Evolutionary conservation across 306 rosid species (phyloP).

Genomic region (Quercus suber): DNA sequence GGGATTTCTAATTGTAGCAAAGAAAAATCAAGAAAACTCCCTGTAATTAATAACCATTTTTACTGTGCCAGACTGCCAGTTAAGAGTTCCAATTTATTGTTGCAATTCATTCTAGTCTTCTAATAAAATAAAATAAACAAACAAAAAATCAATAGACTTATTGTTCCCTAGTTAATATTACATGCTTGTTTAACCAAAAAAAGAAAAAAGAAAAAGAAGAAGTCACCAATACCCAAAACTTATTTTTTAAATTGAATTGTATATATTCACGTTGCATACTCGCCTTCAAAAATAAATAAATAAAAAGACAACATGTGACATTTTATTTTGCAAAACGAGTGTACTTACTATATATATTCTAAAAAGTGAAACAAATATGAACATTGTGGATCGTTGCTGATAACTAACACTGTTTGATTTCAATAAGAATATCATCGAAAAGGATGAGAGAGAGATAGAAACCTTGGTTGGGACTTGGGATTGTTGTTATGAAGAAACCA

Average conservation of each 20-base stretch:
- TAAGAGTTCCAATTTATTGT: neutral
- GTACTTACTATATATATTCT: neutral
- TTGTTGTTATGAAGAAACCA: neutral
- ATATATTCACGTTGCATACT: neutral
- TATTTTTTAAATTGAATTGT: neutral
- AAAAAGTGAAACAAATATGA: too few relatives aligned
- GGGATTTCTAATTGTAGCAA: neutral
- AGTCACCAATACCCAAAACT: neutral
- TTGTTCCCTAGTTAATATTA: too few relatives aligned
- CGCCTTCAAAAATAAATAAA: neutral
- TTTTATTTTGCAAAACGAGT: neutral
- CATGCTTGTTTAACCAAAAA: too few relatives aligned
- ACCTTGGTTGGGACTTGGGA: neutral
- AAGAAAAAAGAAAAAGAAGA: too few relatives aligned
- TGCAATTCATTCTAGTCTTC: too few relatives aligned
- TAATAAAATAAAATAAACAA: too few relatives aligned
- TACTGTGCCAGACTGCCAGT: neutral
- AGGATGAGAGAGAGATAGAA: neutral
- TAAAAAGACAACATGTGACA: neutral
- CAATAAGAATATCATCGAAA: neutral
- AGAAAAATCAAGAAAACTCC: neutral
- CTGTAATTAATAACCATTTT: neutral
- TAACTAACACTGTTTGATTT: too few relatives aligned
- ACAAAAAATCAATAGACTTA: too few relatives aligned
- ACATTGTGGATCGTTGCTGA: too few relatives aligned